Conservation (phyloP, 306 rosid species). For the Castanea mollissima region DNA sequence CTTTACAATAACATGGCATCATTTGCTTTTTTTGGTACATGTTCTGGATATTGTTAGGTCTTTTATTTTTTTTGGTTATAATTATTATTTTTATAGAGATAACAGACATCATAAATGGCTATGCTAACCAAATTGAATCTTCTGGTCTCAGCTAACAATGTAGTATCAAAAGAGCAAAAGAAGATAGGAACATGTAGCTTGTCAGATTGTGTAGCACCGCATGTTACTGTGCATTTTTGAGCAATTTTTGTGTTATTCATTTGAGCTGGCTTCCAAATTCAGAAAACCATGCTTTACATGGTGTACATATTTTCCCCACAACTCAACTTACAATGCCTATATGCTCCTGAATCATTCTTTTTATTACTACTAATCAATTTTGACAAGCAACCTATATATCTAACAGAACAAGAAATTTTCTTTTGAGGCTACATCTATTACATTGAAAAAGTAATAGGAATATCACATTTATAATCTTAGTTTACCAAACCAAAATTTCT, state of each 20-base stretch:
- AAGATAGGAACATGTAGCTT: no score
- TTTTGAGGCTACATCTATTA: not conserved
- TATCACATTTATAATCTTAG: no score
- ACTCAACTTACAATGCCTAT: not conserved
- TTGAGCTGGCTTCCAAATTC: not conserved
- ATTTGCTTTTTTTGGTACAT: not conserved
- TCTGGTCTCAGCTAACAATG: not conserved
- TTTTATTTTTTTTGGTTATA: no score
- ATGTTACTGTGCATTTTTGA: no score
- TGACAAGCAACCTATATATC: not conserved
- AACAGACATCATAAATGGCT: not conserved
- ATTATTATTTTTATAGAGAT: not conserved
- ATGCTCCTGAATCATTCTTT: not conserved
- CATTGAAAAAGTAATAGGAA: not conserved
- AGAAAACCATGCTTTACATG: not conserved
- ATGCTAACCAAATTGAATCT: not conserved
- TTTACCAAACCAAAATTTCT: no score
- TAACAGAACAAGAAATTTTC: not conserved
- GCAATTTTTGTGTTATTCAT: no score
- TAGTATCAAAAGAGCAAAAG: not conserved
- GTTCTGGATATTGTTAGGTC: not conserved
- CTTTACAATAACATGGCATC: not conserved
- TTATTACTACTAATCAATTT: not conserved
- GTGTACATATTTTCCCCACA: not conserved
- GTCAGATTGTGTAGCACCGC: no score